Conservation (phyloP, 768 basidiomycete species). For the Coprinopsis strossmayeri region DNA sequence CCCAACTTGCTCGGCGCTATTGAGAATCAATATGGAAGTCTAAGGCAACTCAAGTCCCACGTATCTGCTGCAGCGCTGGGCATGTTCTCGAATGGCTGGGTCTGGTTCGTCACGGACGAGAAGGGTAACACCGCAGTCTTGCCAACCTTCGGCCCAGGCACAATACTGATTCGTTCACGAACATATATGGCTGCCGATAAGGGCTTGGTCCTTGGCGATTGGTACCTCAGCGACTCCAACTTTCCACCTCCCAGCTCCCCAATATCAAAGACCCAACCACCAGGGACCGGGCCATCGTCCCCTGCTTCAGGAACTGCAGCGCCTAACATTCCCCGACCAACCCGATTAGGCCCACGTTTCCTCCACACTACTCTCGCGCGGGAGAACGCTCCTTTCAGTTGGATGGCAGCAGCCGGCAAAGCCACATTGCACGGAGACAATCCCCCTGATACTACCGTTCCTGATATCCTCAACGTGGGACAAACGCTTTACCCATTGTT, state of each 20-base stretch:
- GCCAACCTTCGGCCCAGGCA: conserved; percentile 86
- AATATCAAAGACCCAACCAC: conserved; percentile 19
- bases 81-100: conserved; percentile 73
- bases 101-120: conserved; percentile 81
- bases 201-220: conserved; percentile 17
- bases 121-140: conserved; percentile 58
- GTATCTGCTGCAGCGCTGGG: conserved; percentile 74
- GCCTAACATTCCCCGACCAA: conserved; percentile 20
- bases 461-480: conserved; percentile 32
- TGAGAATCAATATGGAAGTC: conserved; percentile 48
- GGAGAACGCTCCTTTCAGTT: too few relatives aligned
- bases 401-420: too few relatives aligned
- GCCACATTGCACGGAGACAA: too few relatives aligned
- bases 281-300: conserved; percentile 29
- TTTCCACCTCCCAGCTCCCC: conserved; percentile 16
- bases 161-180: conserved; percentile 70
- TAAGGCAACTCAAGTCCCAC: conserved; percentile 64
- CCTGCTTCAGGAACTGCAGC: conserved; percentile 37
- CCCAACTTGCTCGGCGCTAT: conserved; percentile 28
- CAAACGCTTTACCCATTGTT: conserved; percentile 66
- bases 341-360: conserved; percentile 21
- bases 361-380: too few relatives aligned
- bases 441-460: too few relatives aligned
- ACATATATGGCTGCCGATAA: conserved; percentile 19
- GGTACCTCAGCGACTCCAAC: conserved; percentile 6